phyloP scores from a whole-genome alignment of 768 basidiomycete species.

The Ramaria sp. region DNA sequence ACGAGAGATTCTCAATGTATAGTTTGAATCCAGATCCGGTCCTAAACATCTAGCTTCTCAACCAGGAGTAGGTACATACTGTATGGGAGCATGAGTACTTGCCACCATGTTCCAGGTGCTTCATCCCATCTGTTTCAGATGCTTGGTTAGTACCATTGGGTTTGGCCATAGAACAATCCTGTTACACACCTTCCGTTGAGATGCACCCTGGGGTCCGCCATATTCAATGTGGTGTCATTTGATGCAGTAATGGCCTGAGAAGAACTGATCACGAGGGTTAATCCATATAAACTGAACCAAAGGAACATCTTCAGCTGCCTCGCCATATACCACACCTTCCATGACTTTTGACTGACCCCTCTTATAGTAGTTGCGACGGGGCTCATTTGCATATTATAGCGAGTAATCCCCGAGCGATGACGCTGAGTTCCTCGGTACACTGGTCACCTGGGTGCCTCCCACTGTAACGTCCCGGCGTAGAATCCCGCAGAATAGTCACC shows the following conservation, averaged over 20 bases:
- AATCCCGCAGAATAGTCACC: not conserved
- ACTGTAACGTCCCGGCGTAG: not conserved
- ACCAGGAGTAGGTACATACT: not conserved
- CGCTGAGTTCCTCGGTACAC: too few species aligned
- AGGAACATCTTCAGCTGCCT: not conserved
- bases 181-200: conserved; percentile 2
- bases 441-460: not conserved
- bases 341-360: not conserved
- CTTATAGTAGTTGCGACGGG: not conserved
- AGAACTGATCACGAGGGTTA: not conserved
- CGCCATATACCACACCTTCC: too few species aligned
- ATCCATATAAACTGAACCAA: not conserved
- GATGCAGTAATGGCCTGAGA: not conserved
- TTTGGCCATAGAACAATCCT: not conserved
- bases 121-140: conserved; percentile 32
- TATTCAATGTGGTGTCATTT: not conserved
- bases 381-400: not conserved
- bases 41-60: conserved; percentile 21
- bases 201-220: not conserved
- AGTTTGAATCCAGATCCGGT: conserved; percentile 46
- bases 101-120: conserved; percentile 49
- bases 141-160: too few species aligned
- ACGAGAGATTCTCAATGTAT: conserved; percentile 30
- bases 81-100: not conserved
- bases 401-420: not conserved